A percentile compares a stretch with the other conserved stretches of the same genome.
phyloP scores from a whole-genome alignment of 305 asterid species.

The Fraxinus ornus region DNA sequence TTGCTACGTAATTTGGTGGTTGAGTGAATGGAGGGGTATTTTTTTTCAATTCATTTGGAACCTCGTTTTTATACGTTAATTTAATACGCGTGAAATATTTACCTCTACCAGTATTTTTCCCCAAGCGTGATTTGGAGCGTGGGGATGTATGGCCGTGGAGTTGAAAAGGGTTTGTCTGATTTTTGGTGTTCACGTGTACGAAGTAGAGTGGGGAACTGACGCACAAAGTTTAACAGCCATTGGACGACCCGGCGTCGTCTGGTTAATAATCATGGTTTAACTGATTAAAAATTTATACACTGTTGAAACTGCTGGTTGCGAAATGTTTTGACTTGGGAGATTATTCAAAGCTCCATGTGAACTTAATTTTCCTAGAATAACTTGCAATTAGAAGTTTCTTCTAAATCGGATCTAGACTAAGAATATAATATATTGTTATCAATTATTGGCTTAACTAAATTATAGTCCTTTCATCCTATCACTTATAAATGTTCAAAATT shows the following conservation, averaged over 20 bases:
- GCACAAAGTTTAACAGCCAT: neutral
- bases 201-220: neutral
- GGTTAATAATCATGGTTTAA: neutral
- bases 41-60: neutral
- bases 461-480: too few species aligned
- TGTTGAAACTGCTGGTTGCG: neutral
- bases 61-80: neutral
- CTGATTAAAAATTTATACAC: neutral
- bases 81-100: conserved; percentile 1
- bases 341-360: neutral
- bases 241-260: neutral
- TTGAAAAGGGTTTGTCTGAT: neutral
- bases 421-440: neutral
- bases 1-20: neutral
- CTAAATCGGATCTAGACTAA: neutral
- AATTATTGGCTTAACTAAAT: neutral
- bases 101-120: neutral
- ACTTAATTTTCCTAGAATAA: neutral
- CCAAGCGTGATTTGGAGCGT: neutral
- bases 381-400: neutral
- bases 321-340: neutral
- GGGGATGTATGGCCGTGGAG: neutral
- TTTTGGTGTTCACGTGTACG: neutral
- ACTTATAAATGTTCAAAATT: neutral
- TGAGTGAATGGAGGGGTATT: neutral